A percentile compares a stretch with the other conserved stretches of the same genome.
These are phyloP conservation scores for Luzula sylvatica DNA, from an alignment of 176 grass and related monocot genomes.

Conservation along the genomic window DNA sequence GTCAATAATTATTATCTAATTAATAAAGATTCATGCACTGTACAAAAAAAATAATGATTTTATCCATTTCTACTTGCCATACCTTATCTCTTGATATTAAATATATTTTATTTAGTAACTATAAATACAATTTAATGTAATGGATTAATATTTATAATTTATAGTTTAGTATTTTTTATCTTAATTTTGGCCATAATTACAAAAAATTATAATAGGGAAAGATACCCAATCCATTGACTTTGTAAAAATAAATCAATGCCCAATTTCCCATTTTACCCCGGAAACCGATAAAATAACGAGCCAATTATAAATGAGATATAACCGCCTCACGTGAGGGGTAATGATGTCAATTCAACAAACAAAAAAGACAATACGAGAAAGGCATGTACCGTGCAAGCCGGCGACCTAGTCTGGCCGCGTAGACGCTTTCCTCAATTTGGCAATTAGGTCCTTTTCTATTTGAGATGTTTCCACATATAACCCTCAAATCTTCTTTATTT, in stretches of 20 bases:
- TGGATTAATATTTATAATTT: too few species aligned
- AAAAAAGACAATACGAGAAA: neutral
- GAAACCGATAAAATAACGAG: neutral
- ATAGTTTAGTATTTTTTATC: too few species aligned
- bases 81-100: too few species aligned
- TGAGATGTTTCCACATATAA: neutral
- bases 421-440: neutral
- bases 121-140: too few species aligned
- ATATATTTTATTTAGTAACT: too few species aligned
- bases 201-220: too few species aligned
- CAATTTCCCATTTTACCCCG: neutral
- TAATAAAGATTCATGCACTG: too few species aligned
- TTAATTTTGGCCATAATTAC: too few species aligned
- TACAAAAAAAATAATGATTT: too few species aligned
- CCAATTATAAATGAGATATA: neutral
- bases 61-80: too few species aligned
- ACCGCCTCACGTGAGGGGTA: neutral
- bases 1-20: too few species aligned
- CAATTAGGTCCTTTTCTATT: slow-evolving; percentile 1
- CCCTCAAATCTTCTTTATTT: slow-evolving; percentile 1
- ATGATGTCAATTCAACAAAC: neutral
- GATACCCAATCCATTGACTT: too few species aligned
- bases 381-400: slow-evolving; percentile 5
- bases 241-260: neutral
- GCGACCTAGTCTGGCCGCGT: slow-evolving; percentile 2